Percentiles rank a stretch among this genome's conserved stretches.
phyloP scores from a whole-genome alignment of 2,329 filamentous ascomycete genomes.

The Alternaria sp. region DNA sequence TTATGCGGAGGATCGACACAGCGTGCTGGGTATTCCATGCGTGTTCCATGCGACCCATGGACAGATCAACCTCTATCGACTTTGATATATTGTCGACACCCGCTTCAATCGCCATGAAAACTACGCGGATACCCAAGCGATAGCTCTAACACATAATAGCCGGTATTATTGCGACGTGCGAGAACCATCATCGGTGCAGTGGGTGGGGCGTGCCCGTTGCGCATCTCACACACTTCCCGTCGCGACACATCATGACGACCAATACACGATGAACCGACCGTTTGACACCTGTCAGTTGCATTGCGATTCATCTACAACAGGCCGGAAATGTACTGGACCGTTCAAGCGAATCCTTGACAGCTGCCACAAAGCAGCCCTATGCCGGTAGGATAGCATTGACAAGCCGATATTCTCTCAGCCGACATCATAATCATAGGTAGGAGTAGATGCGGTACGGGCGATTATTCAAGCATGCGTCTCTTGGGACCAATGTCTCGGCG shows the following conservation, averaged over 20 bases:
- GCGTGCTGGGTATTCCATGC: background rate
- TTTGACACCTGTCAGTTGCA: conserved; percentile 29
- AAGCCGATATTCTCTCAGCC: conserved; percentile 11
- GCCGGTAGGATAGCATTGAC: conserved; percentile 40
- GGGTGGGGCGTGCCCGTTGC: conserved; percentile 38
- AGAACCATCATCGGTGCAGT: conserved; percentile 13
- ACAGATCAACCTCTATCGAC: background rate
- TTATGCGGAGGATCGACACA: background rate
- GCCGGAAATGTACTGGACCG: conserved; percentile 22
- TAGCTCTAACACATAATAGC: background rate
- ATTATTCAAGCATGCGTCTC: conserved; percentile 26
- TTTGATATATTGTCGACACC: background rate
- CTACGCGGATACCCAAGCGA: background rate
- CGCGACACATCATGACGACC: conserved; percentile 28
- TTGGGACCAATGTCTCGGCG: background rate
- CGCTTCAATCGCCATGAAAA: background rate
- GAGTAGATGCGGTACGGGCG: conserved; percentile 30
- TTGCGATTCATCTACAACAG: conserved; percentile 17
- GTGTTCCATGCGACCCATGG: background rate
- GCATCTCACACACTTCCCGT: conserved; percentile 38
- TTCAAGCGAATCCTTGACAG: conserved; percentile 28
- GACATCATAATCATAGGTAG: conserved; percentile 18
- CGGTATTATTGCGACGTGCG: conserved; percentile 24
- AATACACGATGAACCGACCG: conserved; percentile 18
- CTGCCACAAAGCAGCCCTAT: conserved; percentile 24